Base-by-base conservation (phyloP, 176 grass and related monocot genomes). In the Typha latifolia region DNA sequence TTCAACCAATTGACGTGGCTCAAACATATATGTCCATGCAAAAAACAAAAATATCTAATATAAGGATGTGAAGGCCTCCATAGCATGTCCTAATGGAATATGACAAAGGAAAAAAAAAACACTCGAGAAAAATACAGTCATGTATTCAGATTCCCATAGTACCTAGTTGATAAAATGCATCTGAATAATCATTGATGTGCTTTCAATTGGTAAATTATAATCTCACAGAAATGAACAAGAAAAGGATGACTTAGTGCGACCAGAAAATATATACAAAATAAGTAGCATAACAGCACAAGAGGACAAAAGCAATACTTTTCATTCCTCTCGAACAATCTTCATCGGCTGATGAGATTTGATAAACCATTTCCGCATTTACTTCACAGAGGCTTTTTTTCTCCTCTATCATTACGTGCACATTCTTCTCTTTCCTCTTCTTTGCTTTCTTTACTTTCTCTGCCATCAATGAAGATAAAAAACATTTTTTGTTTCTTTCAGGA, bases 291-390 rank as follows among this genome's bases (percentile, higher is more conserved):
- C 15, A 76, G n/a, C 5, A 22, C 19, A 59, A 61, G 63, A 67
- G 21, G 5, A 50, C 19, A 11, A 59, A 16, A 8, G 15, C 23
- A 34, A 68, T 92, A 99, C 94, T 99, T 90, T 87, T 86, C 80
- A 97, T 90, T 90, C 94, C 94, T 80, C 70, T 87, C 16, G 94
- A 90, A 74, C 52, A 82, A 77, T 93, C 94, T 76, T 87, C 89
- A 47, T 99, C 85, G 32, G 93, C 81, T 12, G 61, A 76, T 73
- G 61, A 57, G 66, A 92, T 90, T 67, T 90, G 82, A 59, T 81
- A 76, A 14, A 79, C 81, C 2, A 81, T 72, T 87, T 64, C 64
- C 65, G 65, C 32, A 77, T 75, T 65, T 66, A 76, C 32, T 62
- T 87, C 75, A 72, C 55, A 26, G 79, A 27, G 57, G 8, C 16